These are phyloP conservation scores for Xylaria arbuscula DNA, from an alignment of 2,329 filamentous ascomycete genomes.

Conservation along the genomic window DNA sequence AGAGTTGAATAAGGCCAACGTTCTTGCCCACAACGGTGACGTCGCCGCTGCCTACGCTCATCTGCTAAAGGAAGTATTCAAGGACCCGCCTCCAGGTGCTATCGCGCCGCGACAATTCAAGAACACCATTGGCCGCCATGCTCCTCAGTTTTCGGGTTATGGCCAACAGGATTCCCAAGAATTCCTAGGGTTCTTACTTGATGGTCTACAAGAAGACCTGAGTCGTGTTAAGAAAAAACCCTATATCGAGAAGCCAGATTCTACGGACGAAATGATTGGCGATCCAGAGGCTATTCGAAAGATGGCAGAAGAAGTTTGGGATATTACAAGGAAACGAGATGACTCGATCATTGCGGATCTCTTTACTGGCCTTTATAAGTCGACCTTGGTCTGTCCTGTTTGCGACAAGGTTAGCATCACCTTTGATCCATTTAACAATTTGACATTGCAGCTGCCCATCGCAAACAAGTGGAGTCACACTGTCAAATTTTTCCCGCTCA, in stretches of 20 bases:
- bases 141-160: slow-evolving; percentile 90
- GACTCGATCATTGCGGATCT: slow-evolving; percentile 95
- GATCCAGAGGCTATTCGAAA: slow-evolving; percentile 82
- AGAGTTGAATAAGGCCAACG: slow-evolving; percentile 88
- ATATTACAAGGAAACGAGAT: slow-evolving; percentile 90
- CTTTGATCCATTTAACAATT: slow-evolving; percentile 95
- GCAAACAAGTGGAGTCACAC: slow-evolving; percentile 82
- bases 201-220: slow-evolving; percentile 93
- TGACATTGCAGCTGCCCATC: slow-evolving; percentile 90
- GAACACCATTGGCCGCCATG: slow-evolving; percentile 80
- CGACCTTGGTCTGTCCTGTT: slow-evolving; percentile 89
- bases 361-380: slow-evolving; percentile 98
- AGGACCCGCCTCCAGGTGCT: slow-evolving; percentile 71
- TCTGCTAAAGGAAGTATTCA: slow-evolving; percentile 82
- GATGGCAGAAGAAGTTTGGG: slow-evolving; percentile 89
- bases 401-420: slow-evolving; percentile 98
- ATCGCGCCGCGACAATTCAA: slow-evolving; percentile 87
- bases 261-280: slow-evolving; percentile 93
- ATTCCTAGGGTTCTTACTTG: slow-evolving; percentile 92
- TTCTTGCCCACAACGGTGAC: slow-evolving; percentile 84
- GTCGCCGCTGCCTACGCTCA: slow-evolving; percentile 87
- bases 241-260: slow-evolving; percentile 97
- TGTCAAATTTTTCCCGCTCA: slow-evolving; percentile 81
- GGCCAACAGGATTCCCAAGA: slow-evolving; percentile 98
- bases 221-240: slow-evolving; percentile 96